Evolutionary conservation across 208 protist species (phyloP).

Genomic region (Wallacemonas sp.): DNA sequence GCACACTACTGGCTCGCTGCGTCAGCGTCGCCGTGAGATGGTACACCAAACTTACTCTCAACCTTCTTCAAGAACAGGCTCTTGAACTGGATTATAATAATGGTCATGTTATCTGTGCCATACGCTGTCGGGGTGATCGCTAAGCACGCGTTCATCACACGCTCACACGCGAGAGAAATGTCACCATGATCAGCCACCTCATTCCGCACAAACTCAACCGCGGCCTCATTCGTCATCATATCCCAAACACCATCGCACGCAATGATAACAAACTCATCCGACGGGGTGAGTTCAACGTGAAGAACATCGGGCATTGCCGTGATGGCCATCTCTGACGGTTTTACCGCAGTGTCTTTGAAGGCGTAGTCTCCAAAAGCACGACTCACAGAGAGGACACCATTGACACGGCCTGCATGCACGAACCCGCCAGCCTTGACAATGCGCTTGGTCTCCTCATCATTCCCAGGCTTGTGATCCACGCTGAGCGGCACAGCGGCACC

Average conservation of each 20-base stretch:
- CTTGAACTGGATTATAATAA: constrained; percentile 91
- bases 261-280: constrained; percentile 93
- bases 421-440: constrained; percentile 90
- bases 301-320: constrained; percentile 74
- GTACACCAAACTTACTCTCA: constrained; percentile 46
- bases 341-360: constrained; percentile 84
- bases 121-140: constrained; percentile 59
- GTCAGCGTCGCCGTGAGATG: not conserved
- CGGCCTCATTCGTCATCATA: constrained; percentile 90
- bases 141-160: constrained; percentile 83
- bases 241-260: constrained; percentile 95
- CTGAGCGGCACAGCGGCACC: constrained; percentile 91
- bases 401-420: constrained; percentile 92
- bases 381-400: constrained; percentile 94
- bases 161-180: constrained; percentile 84
- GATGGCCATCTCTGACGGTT: constrained; percentile 76
- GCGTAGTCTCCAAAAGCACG: constrained; percentile 95
- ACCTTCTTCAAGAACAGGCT: constrained; percentile 84
- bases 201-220: constrained; percentile 88
- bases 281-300: constrained; percentile 74
- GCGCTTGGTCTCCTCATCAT: constrained; percentile 76
- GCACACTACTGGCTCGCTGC: not conserved
- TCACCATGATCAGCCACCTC: constrained; percentile 84
- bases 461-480: constrained; percentile 95
- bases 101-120: constrained; percentile 93